phyloP scores from a whole-genome alignment of 1,139 yeast species.

The Sugiyamaella pinicola region DNA sequence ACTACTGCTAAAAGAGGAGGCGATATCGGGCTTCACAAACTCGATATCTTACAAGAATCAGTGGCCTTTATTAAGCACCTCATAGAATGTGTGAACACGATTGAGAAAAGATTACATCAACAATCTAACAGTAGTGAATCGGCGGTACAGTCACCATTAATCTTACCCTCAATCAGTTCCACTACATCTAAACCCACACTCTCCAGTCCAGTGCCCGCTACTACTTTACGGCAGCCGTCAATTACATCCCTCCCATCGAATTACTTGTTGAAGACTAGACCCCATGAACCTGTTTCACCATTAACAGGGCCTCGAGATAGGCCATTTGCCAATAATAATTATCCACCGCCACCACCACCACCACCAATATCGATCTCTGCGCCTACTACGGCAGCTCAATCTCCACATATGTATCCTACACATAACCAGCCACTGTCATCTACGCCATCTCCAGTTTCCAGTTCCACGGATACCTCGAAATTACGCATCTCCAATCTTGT shows the following conservation, averaged over 20 bases:
- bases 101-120: constrained; percentile 26
- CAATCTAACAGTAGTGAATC: constrained; percentile 6
- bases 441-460: constrained; percentile 10
- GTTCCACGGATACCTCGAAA: constrained; percentile 20
- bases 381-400: constrained; percentile 13
- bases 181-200: not conserved
- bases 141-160: constrained; percentile 9
- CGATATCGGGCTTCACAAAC: constrained; percentile 72
- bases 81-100: constrained; percentile 44
- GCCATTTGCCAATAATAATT: not conserved
- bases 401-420: constrained; percentile 7
- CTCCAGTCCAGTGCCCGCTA: not conserved
- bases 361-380: constrained; percentile 2
- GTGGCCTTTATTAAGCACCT: constrained; percentile 77
- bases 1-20: constrained; percentile 39
- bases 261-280: constrained; percentile 10
- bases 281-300: constrained; percentile 14
- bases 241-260: constrained; percentile 10
- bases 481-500: constrained; percentile 22
- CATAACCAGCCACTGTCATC: not conserved
- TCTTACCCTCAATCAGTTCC: constrained; percentile 8
- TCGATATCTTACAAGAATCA: constrained; percentile 76
- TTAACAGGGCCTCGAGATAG: constrained; percentile 15
- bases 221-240: constrained; percentile 1
- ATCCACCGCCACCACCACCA: not conserved